Conservation (phyloP, 2,329 filamentous ascomycete species). For the Alternaria tenuissima region DNA sequence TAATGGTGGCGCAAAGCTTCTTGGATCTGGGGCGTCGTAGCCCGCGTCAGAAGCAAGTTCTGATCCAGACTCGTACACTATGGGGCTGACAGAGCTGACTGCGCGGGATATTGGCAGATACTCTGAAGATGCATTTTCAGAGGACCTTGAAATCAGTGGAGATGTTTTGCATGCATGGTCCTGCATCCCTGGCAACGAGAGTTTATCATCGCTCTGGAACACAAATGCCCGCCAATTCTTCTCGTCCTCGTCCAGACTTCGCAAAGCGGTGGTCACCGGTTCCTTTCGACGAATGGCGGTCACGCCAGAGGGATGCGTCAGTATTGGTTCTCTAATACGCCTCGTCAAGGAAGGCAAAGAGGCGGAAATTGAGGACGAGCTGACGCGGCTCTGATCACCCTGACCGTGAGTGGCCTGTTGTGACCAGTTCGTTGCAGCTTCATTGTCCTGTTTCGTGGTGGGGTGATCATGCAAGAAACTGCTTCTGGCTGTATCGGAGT, state of each 20-base stretch:
- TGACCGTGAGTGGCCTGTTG: constrained; percentile 37
- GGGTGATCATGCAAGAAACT: constrained; percentile 26
- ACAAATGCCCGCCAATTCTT: constrained; percentile 46
- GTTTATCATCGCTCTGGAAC: constrained; percentile 31
- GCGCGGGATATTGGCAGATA: constrained; percentile 27
- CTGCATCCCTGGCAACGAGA: constrained; percentile 12
- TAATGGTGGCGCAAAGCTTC: constrained; percentile 24
- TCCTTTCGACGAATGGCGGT: not conserved
- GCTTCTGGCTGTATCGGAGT: constrained; percentile 23
- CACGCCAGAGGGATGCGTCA: not conserved
- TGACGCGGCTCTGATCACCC: constrained; percentile 28
- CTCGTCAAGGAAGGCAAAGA: constrained; percentile 36
- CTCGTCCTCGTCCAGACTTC: constrained; percentile 28
- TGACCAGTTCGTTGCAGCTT: constrained; percentile 31
- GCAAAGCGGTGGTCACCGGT: constrained; percentile 2
- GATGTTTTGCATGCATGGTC: constrained; percentile 5
- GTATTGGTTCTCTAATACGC: constrained; percentile 6
- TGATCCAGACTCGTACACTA: constrained; percentile 27
- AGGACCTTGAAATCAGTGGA: constrained; percentile 7
- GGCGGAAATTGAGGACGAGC: constrained; percentile 29
- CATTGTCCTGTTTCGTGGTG: constrained; percentile 14
- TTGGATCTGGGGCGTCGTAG: constrained; percentile 33
- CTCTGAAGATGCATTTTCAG: constrained; percentile 21
- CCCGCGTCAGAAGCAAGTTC: constrained; percentile 28
- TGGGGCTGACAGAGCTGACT: constrained; percentile 30